Conservation (phyloP, 129 eudicot genomes). For the Tagetes erecta region DNA sequence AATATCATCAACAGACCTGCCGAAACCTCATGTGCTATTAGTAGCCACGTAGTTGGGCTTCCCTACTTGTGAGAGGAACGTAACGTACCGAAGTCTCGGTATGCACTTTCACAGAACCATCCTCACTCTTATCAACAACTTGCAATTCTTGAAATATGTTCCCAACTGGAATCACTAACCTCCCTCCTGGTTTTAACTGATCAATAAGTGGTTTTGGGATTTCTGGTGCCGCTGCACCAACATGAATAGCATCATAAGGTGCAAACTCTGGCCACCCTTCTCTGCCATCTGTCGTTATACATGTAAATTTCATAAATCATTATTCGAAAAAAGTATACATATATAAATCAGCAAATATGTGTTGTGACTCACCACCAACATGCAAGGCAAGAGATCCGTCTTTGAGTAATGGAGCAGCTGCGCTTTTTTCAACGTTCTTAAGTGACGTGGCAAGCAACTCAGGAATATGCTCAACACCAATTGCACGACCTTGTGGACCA, state of each 20-base stretch:
- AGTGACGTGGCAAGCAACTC: constrained; percentile 66
- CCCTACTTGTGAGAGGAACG: constrained; percentile 84
- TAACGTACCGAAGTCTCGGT: constrained; percentile 81
- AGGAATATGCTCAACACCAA: constrained; percentile 93
- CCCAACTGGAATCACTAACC: constrained; percentile 93
- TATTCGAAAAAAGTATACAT: background rate
- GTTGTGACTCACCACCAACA: constrained; percentile 64
- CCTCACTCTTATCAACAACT: constrained; percentile 79
- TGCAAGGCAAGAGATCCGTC: constrained; percentile 72
- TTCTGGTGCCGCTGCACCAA: constrained; percentile 91
- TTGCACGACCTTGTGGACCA: constrained; percentile 80
- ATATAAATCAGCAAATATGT: background rate
- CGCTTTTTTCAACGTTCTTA: constrained; percentile 61
- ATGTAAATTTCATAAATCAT: background rate
- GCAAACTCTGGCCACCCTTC: constrained; percentile 85
- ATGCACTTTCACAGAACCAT: constrained; percentile 63
- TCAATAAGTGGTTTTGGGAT: constrained; percentile 80
- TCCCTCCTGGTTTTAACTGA: constrained; percentile 94
- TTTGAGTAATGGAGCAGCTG: constrained; percentile 71
- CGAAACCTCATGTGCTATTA: constrained; percentile 19
- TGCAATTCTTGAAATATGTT: constrained; percentile 71
- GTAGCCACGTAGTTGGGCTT: constrained; percentile 66
- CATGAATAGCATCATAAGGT: constrained; percentile 95
- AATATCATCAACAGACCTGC: background rate
- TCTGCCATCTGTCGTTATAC: constrained; percentile 66